Evolutionary conservation across 1,284 basidiomycete species (phyloP).

Genomic region (Marasmius fiardii): DNA sequence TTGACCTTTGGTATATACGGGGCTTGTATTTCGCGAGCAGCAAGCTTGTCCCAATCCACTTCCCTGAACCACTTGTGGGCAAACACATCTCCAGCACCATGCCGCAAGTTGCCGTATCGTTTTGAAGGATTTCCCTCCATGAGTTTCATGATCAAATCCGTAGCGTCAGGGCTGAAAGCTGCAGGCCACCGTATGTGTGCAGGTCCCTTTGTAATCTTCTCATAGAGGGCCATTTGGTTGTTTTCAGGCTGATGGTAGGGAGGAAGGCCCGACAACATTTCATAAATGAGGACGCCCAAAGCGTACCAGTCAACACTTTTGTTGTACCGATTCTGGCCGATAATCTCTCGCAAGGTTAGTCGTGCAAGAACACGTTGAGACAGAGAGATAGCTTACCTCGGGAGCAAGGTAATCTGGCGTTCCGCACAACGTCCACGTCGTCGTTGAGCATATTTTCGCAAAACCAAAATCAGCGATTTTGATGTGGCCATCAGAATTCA

Average conservation of each 20-base stretch:
- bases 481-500: slow-evolving; percentile 93
- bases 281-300: slow-evolving; percentile 93
- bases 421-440: slow-evolving; percentile 97
- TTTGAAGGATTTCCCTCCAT: slow-evolving; percentile 90
- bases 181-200: slow-evolving; percentile 79
- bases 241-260: slow-evolving; percentile 70
- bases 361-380: background rate
- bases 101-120: slow-evolving; percentile 89
- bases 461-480: slow-evolving; percentile 99
- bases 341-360: slow-evolving; percentile 49
- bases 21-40: slow-evolving; percentile 88
- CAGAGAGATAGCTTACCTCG: slow-evolving; percentile 48
- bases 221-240: slow-evolving; percentile 68
- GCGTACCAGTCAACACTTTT: slow-evolving; percentile 99
- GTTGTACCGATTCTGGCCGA: slow-evolving; percentile 92
- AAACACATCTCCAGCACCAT: slow-evolving; percentile 95
- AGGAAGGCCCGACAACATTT: slow-evolving; percentile 91
- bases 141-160: slow-evolving; percentile 86
- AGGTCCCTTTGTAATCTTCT: slow-evolving; percentile 80
- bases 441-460: slow-evolving; percentile 87
- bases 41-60: slow-evolving; percentile 91
- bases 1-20: slow-evolving; percentile 89
- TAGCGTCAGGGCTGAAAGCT: slow-evolving; percentile 73
- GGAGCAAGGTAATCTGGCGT: slow-evolving; percentile 97
- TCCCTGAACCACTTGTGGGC: slow-evolving; percentile 96